phyloP scores from a whole-genome alignment of 23 red algal genomes.

The Cyanidiococcus yangmingshanensis region DNA sequence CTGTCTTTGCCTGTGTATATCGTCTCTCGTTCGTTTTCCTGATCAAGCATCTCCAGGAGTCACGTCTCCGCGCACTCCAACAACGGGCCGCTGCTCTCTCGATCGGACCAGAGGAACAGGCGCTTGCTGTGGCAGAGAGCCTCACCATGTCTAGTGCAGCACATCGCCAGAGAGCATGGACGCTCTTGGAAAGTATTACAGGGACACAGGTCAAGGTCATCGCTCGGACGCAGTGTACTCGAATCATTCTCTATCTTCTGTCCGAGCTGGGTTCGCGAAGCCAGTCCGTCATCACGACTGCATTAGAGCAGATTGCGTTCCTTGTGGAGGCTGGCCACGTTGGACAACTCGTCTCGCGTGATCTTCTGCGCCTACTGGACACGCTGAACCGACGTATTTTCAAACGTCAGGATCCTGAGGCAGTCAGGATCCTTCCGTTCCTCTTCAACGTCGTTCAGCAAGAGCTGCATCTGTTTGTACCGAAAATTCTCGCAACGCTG shows the following conservation, averaged over 20 bases:
- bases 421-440: conserved; percentile 34
- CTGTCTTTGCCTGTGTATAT: neutral
- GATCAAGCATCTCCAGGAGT: neutral
- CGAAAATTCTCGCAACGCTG: conserved; percentile 91
- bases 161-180: neutral
- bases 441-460: conserved; percentile 33
- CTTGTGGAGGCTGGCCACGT: neutral
- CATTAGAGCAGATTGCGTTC: neutral
- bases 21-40: neutral
- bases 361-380: conserved; percentile 82
- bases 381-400: conserved; percentile 65
- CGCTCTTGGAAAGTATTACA: neutral
- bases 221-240: neutral
- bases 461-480: conserved; percentile 80
- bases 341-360: conserved; percentile 26
- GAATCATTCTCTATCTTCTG: neutral
- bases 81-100: neutral
- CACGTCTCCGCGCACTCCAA: neutral
- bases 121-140: neutral
- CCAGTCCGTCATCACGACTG: neutral
- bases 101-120: neutral
- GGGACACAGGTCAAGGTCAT: neutral
- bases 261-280: neutral
- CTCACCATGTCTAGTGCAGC: neutral
- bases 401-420: conserved; percentile 25